phyloP scores from a whole-genome alignment of 2,329 filamentous ascomycete genomes.

The Achaetomium macrosporum region DNA sequence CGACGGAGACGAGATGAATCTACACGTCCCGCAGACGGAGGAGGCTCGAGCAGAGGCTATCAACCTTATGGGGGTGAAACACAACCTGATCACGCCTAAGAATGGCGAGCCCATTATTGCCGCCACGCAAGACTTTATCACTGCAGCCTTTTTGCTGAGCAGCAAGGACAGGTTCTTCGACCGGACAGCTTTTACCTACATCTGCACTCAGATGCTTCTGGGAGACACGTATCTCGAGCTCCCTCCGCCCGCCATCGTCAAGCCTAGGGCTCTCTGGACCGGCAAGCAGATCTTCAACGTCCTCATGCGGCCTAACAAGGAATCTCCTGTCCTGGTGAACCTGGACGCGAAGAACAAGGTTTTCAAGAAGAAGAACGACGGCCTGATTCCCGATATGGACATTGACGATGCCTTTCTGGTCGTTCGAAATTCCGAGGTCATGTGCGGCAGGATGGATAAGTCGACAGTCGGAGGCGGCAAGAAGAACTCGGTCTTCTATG shows the following conservation, averaged over 20 bases:
- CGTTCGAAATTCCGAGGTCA: conserved; percentile 91
- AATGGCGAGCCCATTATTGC: conserved; percentile 98
- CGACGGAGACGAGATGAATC: conserved; percentile 97
- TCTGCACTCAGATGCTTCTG: conserved; percentile 85
- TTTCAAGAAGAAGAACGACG: conserved; percentile 59
- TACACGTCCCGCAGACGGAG: conserved; percentile 96
- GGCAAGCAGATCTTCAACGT: conserved; percentile 96
- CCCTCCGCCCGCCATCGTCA: conserved; percentile 79
- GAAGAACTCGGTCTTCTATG: conserved; percentile 96
- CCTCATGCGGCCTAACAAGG: conserved; percentile 79
- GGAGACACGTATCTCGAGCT: conserved; percentile 68
- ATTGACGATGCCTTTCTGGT: conserved; percentile 87
- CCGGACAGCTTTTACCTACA: conserved; percentile 77
- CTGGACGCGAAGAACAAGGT: conserved; percentile 88
- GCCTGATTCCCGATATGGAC: conserved; percentile 63
- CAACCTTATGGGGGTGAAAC: conserved; percentile 94
- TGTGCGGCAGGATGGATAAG: conserved; percentile 98
- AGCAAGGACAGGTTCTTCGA: conserved; percentile 92
- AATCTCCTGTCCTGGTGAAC: conserved; percentile 80
- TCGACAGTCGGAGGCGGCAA: conserved; percentile 94
- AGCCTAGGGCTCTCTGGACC: conserved; percentile 85
- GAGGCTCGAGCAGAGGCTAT: conserved; percentile 93
- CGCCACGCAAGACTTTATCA: conserved; percentile 99
- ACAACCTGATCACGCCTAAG: conserved; percentile 92
- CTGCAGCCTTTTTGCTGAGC: conserved; percentile 83